phyloP scores from a whole-genome alignment of 768 basidiomycete species.

The Xerocomus spinulosus region DNA sequence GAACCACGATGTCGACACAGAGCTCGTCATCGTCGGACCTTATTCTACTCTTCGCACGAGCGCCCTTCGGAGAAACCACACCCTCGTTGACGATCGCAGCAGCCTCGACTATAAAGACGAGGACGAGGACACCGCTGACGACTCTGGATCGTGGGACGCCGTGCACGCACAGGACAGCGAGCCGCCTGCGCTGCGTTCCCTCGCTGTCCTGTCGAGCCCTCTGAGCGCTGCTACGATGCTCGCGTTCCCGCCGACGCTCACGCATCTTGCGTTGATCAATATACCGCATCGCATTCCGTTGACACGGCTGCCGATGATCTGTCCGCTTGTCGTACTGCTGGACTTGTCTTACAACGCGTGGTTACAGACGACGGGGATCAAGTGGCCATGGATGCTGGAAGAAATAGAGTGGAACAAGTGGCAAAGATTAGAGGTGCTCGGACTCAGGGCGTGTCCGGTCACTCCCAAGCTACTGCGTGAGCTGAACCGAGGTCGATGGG shows the following conservation, averaged over 20 bases:
- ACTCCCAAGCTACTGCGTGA: constrained; percentile 38
- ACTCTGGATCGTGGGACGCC: constrained; percentile 51
- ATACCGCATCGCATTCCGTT: constrained; percentile 47
- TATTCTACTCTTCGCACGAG: constrained; percentile 40
- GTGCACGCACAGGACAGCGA: constrained; percentile 27
- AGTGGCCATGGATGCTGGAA: constrained; percentile 40
- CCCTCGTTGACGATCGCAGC: neutral
- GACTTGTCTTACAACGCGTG: constrained; percentile 67
- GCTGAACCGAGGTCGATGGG: constrained; percentile 62
- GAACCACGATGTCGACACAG: constrained; percentile 56
- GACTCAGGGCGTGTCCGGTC: constrained; percentile 50
- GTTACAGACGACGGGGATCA: constrained; percentile 27
- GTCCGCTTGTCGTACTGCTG: constrained; percentile 57
- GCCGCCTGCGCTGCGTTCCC: constrained; percentile 36
- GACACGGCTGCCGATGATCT: constrained; percentile 52
- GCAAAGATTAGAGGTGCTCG: constrained; percentile 50
- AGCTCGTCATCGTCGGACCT: constrained; percentile 61
- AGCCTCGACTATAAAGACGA: neutral
- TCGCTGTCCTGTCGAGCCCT: constrained; percentile 48
- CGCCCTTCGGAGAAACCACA: constrained; percentile 32
- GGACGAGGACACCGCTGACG: neutral
- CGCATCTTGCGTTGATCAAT: constrained; percentile 54
- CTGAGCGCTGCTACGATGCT: constrained; percentile 44
- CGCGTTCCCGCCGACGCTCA: constrained; percentile 60
- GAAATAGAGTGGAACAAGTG: constrained; percentile 57